These are phyloP conservation scores for Cyclotella baltica DNA, from an alignment of 108 stramenopile species.

Conservation along the genomic window DNA sequence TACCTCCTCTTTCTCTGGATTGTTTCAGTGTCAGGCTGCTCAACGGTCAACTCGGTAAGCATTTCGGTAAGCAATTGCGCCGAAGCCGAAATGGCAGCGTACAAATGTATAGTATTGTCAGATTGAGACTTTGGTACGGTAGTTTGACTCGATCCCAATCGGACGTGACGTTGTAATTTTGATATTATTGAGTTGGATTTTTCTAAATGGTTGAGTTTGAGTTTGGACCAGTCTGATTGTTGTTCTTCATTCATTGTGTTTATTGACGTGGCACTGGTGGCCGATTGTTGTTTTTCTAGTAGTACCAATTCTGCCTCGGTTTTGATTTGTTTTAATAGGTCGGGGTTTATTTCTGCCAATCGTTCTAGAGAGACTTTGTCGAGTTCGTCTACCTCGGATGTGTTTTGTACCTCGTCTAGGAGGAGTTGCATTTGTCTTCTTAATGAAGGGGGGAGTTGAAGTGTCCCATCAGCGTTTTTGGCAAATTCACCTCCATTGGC, in stretches of 20 bases:
- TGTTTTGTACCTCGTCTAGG: constrained; percentile 78
- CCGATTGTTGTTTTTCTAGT: constrained; percentile 45
- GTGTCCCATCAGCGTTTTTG: constrained; percentile 61
- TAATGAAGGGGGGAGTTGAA: constrained; percentile 58
- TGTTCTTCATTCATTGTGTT: too few relatives aligned
- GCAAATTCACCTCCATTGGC: neutral
- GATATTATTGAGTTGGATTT: constrained; percentile 63
- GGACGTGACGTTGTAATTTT: constrained; percentile 60
- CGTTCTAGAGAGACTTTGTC: constrained; percentile 88
- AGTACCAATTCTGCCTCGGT: constrained; percentile 67
- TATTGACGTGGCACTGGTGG: too few relatives aligned
- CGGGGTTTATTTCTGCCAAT: constrained; percentile 82
- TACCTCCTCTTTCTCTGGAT: constrained; percentile 25
- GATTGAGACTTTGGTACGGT: constrained; percentile 38
- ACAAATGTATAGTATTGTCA: constrained; percentile 41
- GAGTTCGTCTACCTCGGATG: constrained; percentile 72
- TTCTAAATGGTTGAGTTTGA: constrained; percentile 65
- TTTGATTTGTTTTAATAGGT: constrained; percentile 74
- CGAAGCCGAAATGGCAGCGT: constrained; percentile 52
- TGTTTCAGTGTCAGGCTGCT: constrained; percentile 2
- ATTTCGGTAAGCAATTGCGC: constrained; percentile 51
- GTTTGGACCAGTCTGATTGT: constrained; percentile 69
- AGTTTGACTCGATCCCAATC: constrained; percentile 41
- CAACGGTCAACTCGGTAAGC: constrained; percentile 28
- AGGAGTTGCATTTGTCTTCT: constrained; percentile 82